A percentile compares a stretch with the other conserved stretches of the same genome.
Conservation (phyloP, 305 asterid species). For the Salvia sclarea region DNA sequence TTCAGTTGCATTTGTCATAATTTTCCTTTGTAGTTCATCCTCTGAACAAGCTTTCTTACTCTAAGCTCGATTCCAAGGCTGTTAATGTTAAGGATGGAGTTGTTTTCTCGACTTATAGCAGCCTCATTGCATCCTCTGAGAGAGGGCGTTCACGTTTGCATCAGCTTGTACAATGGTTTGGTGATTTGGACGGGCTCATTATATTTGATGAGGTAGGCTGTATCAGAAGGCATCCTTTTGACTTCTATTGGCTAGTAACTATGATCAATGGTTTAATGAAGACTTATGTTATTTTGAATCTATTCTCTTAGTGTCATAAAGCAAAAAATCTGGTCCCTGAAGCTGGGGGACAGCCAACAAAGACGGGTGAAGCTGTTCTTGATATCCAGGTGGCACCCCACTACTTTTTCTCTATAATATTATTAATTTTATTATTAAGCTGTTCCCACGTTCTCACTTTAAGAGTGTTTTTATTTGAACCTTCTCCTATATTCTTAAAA, state of each 20-base stretch:
- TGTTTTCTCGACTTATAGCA: slow-evolving; percentile 91
- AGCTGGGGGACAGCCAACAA: slow-evolving; percentile 93
- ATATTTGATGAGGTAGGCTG: slow-evolving; percentile 87
- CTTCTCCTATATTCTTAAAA: not conserved
- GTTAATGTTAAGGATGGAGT: slow-evolving; percentile 91
- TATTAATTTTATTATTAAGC: slow-evolving; percentile 7
- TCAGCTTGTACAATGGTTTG: slow-evolving; percentile 97
- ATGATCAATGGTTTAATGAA: slow-evolving; percentile 31
- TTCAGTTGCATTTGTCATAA: slow-evolving; percentile 26
- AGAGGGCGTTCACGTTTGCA: slow-evolving; percentile 89
- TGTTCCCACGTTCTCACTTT: no score
- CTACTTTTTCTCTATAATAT: slow-evolving; percentile 18
- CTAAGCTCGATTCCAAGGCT: slow-evolving; percentile 93
- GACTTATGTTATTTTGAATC: slow-evolving; percentile 23
- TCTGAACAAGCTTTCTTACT: slow-evolving; percentile 96
- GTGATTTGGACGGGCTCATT: slow-evolving; percentile 78
- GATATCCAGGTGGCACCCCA: slow-evolving; percentile 80
- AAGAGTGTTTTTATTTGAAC: no score
- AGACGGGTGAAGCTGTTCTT: slow-evolving; percentile 99
- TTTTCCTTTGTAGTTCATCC: slow-evolving; percentile 80
- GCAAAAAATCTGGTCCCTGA: slow-evolving; percentile 98
- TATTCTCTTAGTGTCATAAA: slow-evolving; percentile 82
- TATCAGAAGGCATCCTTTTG: slow-evolving; percentile 21
- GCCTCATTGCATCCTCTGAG: slow-evolving; percentile 98
- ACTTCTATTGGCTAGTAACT: slow-evolving; percentile 26